A percentile compares a stretch with the other conserved stretches of the same genome.
Conservation (phyloP, 2,329 filamentous ascomycete species). For the Monilinia vaccinii-corymbosi region DNA sequence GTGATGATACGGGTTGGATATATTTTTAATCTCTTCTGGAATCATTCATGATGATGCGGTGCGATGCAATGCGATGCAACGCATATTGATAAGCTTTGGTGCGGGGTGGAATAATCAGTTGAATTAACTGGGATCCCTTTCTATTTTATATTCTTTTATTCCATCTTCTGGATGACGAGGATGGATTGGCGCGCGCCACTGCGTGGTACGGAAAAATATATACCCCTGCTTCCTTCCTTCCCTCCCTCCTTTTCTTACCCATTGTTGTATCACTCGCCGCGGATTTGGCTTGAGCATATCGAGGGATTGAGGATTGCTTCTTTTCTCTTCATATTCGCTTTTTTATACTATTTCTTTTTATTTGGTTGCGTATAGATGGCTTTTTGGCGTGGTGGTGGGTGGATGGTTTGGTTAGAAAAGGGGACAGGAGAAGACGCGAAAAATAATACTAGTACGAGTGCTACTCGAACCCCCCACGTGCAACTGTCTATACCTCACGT, state of each 20-base stretch:
- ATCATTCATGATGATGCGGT: neutral
- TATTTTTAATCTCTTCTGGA: neutral
- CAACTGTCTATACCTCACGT: too few species aligned
- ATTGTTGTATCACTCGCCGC: slow-evolving; percentile 8
- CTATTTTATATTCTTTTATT: too few species aligned
- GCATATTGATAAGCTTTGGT: neutral
- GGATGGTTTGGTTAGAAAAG: neutral
- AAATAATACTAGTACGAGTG: too few species aligned
- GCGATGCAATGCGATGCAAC: too few species aligned
- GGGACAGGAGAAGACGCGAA: neutral
- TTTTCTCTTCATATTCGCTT: neutral
- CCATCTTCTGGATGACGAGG: too few species aligned
- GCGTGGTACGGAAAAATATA: neutral
- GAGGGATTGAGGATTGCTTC: neutral
- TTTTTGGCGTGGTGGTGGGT: neutral
- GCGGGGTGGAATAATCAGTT: neutral
- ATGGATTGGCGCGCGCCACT: neutral
- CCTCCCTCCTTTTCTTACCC: too few species aligned
- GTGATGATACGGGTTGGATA: neutral
- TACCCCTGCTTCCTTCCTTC: neutral
- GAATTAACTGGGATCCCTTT: neutral
- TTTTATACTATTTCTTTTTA: too few species aligned
- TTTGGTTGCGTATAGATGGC: neutral
- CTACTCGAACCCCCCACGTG: too few species aligned
- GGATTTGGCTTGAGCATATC: slow-evolving; percentile 8